These are phyloP conservation scores for Gnomoniopsis smithogilvyi DNA, from an alignment of 2,329 filamentous ascomycete genomes.

Conservation along the genomic window DNA sequence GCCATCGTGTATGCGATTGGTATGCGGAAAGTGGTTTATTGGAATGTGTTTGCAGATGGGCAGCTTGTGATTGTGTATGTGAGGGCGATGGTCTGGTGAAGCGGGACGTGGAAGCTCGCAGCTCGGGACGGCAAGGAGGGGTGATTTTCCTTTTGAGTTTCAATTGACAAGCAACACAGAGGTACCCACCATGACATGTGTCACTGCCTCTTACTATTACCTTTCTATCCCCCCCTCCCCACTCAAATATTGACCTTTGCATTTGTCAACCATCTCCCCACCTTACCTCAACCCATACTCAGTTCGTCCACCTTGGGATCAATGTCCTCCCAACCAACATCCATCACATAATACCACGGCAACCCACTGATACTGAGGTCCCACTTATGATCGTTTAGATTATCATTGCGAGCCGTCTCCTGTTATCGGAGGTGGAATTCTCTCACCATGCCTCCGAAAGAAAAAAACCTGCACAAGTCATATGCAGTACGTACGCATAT, in stretches of 20 bases:
- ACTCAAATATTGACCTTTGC: background rate
- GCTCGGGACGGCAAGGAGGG: background rate
- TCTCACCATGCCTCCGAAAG: too few relatives aligned
- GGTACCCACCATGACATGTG: conserved; percentile 13
- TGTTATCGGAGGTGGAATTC: too few relatives aligned
- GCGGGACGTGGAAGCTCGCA: background rate
- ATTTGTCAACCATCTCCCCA: conserved; percentile 7
- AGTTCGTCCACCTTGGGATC: background rate
- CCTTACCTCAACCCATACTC: background rate
- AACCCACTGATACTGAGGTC: too few relatives aligned
- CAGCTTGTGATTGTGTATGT: too few relatives aligned
- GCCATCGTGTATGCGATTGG: conserved; percentile 31
- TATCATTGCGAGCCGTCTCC: too few relatives aligned
- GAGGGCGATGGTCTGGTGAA: too few relatives aligned
- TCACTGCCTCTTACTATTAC: background rate
- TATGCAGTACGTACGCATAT: too few relatives aligned
- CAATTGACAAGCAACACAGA: conserved; percentile 1
- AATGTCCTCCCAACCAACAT: too few relatives aligned
- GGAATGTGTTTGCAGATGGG: conserved; percentile 15
- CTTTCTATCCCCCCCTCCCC: background rate
- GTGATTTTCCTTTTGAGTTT: conserved; percentile 8
- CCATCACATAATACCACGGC: too few relatives aligned
- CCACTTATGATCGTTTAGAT: too few relatives aligned
- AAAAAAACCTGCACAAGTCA: too few relatives aligned
- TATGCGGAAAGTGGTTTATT: background rate